These are phyloP conservation scores for Zygosaccharomyces rouxii DNA, from an alignment of 805 yeast species.

Conservation along the genomic window DNA sequence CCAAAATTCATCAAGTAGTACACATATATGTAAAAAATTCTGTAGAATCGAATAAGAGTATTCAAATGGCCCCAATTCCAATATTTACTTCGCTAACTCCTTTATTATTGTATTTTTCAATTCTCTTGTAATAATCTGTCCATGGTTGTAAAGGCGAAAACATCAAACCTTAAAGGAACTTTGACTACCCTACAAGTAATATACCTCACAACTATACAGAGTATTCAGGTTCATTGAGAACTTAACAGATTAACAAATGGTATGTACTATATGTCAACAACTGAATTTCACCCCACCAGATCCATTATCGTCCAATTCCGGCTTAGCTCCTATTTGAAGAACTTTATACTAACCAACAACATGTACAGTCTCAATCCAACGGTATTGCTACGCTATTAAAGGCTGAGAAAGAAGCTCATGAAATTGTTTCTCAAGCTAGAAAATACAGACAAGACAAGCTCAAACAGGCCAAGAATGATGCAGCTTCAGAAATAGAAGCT, in stretches of 20 bases:
- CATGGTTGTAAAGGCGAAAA: background rate
- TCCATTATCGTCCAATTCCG: background rate
- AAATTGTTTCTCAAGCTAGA: conserved; percentile 89
- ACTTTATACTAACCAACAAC: conserved; percentile 3
- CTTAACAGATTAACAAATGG: background rate
- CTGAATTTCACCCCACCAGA: background rate
- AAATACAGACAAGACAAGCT: conserved; percentile 69
- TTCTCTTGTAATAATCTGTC: background rate
- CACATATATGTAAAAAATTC: background rate
- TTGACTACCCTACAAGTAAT: background rate
- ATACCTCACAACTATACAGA: background rate
- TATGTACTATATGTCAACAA: background rate
- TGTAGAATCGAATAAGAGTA: background rate
- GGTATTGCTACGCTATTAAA: conserved; percentile 40
- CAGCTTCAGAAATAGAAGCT: conserved; percentile 79
- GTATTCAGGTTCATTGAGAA: background rate
- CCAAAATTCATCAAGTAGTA: background rate
- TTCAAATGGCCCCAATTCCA: background rate
- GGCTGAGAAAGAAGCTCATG: conserved; percentile 98
- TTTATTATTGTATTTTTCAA: background rate
- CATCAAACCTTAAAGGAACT: background rate
- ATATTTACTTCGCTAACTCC: background rate
- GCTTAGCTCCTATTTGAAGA: background rate
- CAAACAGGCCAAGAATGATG: conserved; percentile 93
- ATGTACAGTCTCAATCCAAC: conserved; percentile 29